Evolutionary conservation across 139 green algal species (phyloP).

Genomic region (Medakamo hakoo): DNA sequence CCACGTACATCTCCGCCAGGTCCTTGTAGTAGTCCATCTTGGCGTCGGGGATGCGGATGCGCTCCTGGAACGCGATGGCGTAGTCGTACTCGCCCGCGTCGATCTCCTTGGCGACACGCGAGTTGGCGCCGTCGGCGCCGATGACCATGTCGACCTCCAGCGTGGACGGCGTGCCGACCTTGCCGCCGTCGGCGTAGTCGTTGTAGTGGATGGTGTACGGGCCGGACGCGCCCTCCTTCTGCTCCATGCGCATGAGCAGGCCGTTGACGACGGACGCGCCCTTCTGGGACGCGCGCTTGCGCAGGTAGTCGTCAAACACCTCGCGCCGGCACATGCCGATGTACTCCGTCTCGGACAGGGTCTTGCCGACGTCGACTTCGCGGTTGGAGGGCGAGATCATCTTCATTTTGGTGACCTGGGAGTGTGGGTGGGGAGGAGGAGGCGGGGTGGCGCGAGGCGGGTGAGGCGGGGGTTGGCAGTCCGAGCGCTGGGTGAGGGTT

Average conservation of each 20-base stretch:
- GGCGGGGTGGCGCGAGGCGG: too few relatives aligned
- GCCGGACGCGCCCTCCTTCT: conserved; percentile 32
- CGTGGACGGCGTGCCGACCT: conserved; percentile 62
- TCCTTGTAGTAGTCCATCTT: conserved; percentile 99
- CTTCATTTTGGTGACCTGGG: conserved; percentile 99
- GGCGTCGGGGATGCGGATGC: conserved; percentile 90
- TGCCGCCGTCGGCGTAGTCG: conserved; percentile 66
- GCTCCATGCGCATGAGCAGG: conserved; percentile 81
- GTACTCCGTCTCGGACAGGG: conserved; percentile 91
- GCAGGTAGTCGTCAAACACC: conserved; percentile 92
- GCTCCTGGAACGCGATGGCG: conserved; percentile 96
- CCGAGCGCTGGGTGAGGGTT: too few relatives aligned
- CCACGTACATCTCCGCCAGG: conserved; percentile 99
- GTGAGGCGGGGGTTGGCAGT: too few relatives aligned
- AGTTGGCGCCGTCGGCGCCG: conserved; percentile 95
- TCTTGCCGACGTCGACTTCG: conserved; percentile 97
- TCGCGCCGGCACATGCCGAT: conserved; percentile 96
- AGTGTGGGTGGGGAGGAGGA: too few relatives aligned
- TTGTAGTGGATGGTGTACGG: conserved; percentile 88
- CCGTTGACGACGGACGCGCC: conserved; percentile 91
- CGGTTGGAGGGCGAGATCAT: conserved; percentile 99
- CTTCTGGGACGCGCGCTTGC: conserved; percentile 67
- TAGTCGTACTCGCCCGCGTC: conserved; percentile 98
- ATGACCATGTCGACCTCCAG: conserved; percentile 94
- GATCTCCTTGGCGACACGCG: conserved; percentile 93